phyloP scores from a whole-genome alignment of 2,329 filamentous ascomycete genomes.

The Catunica adiposa region DNA sequence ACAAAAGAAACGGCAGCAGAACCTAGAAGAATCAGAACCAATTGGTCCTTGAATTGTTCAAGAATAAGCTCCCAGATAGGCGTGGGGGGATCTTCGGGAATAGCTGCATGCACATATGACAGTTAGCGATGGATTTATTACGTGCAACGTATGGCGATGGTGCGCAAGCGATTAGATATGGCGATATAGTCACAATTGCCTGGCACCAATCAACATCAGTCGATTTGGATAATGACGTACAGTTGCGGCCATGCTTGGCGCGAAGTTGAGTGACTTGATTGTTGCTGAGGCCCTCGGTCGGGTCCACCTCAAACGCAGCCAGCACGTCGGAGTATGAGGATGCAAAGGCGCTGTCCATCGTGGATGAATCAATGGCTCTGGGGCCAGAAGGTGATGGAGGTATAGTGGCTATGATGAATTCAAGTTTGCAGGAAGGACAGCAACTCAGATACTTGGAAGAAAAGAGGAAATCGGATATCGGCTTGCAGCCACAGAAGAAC shows the following conservation, averaged over 20 bases:
- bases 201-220: not conserved
- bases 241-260: conserved; percentile 48
- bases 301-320: conserved; percentile 39
- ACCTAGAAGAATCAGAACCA: conserved; percentile 84
- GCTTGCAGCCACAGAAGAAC: conserved; percentile 1
- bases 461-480: conserved; percentile 6
- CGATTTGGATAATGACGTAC: conserved; percentile 23
- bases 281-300: conserved; percentile 38
- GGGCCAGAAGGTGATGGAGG: not conserved
- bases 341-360: conserved; percentile 49
- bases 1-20: conserved; percentile 90
- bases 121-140: conserved; percentile 1
- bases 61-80: conserved; percentile 92
- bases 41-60: conserved; percentile 98
- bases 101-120: conserved; percentile 25
- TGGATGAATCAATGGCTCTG: conserved; percentile 12
- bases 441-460: not conserved
- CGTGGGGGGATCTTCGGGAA: conserved; percentile 79
- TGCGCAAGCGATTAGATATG: not conserved
- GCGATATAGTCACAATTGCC: not conserved
- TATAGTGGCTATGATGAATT: not conserved
- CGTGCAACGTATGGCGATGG: not conserved
- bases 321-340: conserved; percentile 42
- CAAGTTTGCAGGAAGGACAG: not conserved
- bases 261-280: conserved; percentile 39